A percentile compares a stretch with the other conserved stretches of the same genome.
phyloP scores from a whole-genome alignment of 345 rosid genomes.

The Zanthoxylum bungeanum region DNA sequence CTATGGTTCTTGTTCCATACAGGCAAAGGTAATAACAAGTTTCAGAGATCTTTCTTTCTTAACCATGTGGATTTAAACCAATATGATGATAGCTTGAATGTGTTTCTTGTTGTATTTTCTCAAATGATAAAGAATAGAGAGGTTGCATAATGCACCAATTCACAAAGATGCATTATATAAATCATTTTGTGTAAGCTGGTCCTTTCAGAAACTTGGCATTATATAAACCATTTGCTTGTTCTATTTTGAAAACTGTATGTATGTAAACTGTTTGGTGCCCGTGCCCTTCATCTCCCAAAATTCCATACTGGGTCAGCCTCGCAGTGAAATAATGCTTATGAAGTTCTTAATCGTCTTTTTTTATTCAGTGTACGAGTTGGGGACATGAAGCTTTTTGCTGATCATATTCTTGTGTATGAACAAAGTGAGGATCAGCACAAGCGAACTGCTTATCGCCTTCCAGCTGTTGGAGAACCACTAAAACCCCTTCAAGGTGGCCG shows the following conservation, averaged over 20 bases:
- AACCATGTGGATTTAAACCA: not conserved
- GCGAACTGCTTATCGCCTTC: slow-evolving; percentile 57
- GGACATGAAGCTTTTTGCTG: slow-evolving; percentile 64
- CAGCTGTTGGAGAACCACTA: slow-evolving; percentile 64
- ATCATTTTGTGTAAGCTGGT: not conserved
- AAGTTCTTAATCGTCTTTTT: not conserved
- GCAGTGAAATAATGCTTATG: slow-evolving; percentile 4
- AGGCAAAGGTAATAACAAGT: slow-evolving; percentile 58
- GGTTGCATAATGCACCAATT: not conserved
- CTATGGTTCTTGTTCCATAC: slow-evolving; percentile 67
- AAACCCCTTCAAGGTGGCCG: slow-evolving; percentile 53
- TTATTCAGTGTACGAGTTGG: slow-evolving; percentile 68
- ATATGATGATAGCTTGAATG: not conserved
- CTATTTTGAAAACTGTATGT: not conserved
- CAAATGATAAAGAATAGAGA: not conserved
- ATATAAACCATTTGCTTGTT: not conserved
- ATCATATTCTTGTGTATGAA: slow-evolving; percentile 72
- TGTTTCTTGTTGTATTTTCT: not conserved
- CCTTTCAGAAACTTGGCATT: not conserved
- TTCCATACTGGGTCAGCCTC: not conserved
- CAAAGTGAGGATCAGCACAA: slow-evolving; percentile 73
- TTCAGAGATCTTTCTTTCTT: not conserved
- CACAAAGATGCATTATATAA: not conserved
- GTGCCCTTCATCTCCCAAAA: not conserved
- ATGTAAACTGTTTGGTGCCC: not conserved